Percentiles rank a stretch among this genome's conserved stretches.
phyloP scores from a whole-genome alignment of 2,329 filamentous ascomycete genomes.

The Coniochaeta hoffmannii region DNA sequence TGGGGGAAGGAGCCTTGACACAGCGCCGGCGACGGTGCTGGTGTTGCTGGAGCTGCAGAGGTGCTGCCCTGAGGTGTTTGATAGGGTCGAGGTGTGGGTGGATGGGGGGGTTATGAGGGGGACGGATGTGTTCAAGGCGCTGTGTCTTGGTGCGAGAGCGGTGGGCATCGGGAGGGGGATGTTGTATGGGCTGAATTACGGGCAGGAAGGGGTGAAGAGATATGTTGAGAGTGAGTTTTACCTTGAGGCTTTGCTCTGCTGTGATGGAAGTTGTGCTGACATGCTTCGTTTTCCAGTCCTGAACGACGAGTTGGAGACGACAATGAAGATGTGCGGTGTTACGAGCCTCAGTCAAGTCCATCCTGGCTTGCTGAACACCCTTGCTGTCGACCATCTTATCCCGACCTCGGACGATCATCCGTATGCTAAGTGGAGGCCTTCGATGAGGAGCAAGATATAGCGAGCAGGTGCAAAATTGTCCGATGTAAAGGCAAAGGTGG shows the following conservation, averaged over 20 bases:
- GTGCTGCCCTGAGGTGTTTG: constrained; percentile 53
- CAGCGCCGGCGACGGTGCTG: constrained; percentile 45
- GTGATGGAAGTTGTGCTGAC: neutral
- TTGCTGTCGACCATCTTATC: constrained; percentile 39
- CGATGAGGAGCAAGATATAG: constrained; percentile 19
- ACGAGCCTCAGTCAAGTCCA: constrained; percentile 53
- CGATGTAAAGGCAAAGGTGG: too few relatives aligned
- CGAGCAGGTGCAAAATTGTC: too few relatives aligned
- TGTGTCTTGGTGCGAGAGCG: constrained; percentile 57
- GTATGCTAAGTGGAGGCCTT: constrained; percentile 32
- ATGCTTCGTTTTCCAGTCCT: constrained; percentile 26
- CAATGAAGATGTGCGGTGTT: constrained; percentile 59
- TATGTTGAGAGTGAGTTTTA: constrained; percentile 40
- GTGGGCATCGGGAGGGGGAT: constrained; percentile 57
- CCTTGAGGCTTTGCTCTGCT: neutral
- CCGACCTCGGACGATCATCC: constrained; percentile 34
- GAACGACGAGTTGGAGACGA: constrained; percentile 55
- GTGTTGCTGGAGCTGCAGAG: constrained; percentile 56
- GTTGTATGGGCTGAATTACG: constrained; percentile 54
- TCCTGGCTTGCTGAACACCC: constrained; percentile 52
- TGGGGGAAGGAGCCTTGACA: constrained; percentile 52
- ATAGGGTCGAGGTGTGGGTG: constrained; percentile 52
- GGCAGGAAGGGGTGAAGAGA: constrained; percentile 47
- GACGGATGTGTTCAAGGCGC: constrained; percentile 59
- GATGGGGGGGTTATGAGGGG: constrained; percentile 60